Conservation (phyloP, 345 rosid species). For the Toxicodendron radicans region DNA sequence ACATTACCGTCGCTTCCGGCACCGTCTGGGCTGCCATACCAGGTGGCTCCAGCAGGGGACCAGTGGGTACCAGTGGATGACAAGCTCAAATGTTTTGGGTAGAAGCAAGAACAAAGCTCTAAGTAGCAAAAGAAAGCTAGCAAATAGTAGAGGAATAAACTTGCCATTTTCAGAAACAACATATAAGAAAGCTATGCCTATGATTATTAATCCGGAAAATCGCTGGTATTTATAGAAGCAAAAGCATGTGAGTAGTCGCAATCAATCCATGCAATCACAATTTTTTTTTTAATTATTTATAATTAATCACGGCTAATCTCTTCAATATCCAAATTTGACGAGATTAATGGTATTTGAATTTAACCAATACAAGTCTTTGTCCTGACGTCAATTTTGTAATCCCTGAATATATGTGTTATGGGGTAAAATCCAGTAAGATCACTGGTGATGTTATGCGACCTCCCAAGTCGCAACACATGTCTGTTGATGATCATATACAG, state of each 20-base stretch:
- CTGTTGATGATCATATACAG: too few species aligned
- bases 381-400: neutral
- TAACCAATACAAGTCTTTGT: neutral
- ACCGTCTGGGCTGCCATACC: slow-evolving; percentile 57
- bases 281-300: too few species aligned
- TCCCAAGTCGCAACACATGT: too few species aligned
- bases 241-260: slow-evolving; percentile 19
- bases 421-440: too few species aligned
- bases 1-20: slow-evolving; percentile 50
- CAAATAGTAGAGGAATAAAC: neutral
- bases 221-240: slow-evolving; percentile 8
- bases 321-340: neutral
- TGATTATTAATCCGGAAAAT: neutral
- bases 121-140: slow-evolving; percentile 20
- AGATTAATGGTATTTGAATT: too few species aligned
- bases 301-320: neutral
- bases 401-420: too few species aligned
- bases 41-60: slow-evolving; percentile 50
- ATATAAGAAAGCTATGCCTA: neutral
- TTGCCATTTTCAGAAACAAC: slow-evolving; percentile 5
- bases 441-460: too few species aligned
- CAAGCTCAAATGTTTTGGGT: slow-evolving; percentile 27
- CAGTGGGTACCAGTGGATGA: slow-evolving; percentile 29
- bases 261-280: slow-evolving; percentile 16
- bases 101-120: slow-evolving; percentile 23